A percentile compares a stretch with the other conserved stretches of the same genome.
phyloP scores from a whole-genome alignment of 495 filamentous ascomycete genomes.

The Evansstolkia leycettana region DNA sequence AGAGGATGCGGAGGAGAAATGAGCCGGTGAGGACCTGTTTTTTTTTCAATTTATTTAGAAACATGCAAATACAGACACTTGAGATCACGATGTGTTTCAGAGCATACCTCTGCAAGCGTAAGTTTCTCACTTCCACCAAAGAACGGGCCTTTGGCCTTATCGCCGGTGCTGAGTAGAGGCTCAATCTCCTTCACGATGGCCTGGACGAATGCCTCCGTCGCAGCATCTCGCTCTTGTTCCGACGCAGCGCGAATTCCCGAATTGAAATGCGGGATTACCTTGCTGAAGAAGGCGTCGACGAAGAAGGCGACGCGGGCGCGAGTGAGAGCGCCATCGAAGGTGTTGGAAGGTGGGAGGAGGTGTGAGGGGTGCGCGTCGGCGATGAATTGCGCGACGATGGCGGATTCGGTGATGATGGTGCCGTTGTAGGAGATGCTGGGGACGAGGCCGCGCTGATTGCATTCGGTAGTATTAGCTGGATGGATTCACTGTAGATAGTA shows the following conservation, averaged over 20 bases:
- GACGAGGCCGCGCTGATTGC: conserved; percentile 55
- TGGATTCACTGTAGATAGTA: too few relatives aligned
- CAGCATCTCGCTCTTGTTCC: conserved; percentile 18
- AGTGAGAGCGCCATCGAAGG: conserved; percentile 32
- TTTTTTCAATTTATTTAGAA: background rate
- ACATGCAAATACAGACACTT: background rate
- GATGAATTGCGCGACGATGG: conserved; percentile 66
- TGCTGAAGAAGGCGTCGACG: conserved; percentile 58
- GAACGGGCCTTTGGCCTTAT: conserved; percentile 48
- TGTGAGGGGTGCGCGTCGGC: conserved; percentile 43
- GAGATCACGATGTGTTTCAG: too few relatives aligned
- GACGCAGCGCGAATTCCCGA: conserved; percentile 24
- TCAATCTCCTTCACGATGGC: conserved; percentile 62
- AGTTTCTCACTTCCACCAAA: conserved; percentile 69
- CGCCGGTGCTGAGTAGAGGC: conserved; percentile 44
- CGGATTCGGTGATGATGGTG: conserved; percentile 62
- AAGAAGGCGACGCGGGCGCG: conserved; percentile 69
- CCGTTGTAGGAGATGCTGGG: conserved; percentile 60
- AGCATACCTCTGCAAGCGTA: conserved; percentile 64
- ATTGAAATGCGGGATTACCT: conserved; percentile 39
- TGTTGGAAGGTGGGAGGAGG: conserved; percentile 25
- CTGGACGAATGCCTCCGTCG: conserved; percentile 27
- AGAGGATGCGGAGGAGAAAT: conserved; percentile 48
- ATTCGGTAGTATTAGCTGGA: too few relatives aligned
- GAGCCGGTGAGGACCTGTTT: conserved; percentile 51